Conservation (phyloP, 305 asterid species). For the Fraxinus xanthoxyloides region DNA sequence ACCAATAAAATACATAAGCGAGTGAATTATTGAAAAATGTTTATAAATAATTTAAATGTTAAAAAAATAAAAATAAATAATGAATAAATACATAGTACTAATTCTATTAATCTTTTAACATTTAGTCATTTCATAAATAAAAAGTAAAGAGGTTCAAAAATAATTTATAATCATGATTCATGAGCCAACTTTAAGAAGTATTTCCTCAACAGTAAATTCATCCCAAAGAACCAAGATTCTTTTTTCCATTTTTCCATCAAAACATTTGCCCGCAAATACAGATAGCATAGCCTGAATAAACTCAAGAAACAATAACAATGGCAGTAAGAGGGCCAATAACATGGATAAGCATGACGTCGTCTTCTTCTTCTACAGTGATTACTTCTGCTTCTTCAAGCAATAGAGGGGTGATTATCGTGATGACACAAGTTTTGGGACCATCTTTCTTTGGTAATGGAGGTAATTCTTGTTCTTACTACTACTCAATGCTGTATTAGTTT, state of each 20-base stretch:
- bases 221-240: not conserved
- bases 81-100: too few relatives aligned
- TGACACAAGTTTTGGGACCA: conserved; percentile 35
- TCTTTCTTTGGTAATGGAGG: conserved; percentile 64
- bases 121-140: too few relatives aligned
- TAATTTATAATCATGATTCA: not conserved
- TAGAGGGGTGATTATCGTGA: conserved; percentile 35
- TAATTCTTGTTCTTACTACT: conserved; percentile 20
- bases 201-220: not conserved
- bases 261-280: not conserved
- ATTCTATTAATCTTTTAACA: too few relatives aligned
- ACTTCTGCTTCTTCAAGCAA: conserved; percentile 45
- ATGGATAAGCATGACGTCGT: conserved; percentile 47
- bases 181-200: not conserved
- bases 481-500: not conserved
- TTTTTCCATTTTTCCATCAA: not conserved
- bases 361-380: conserved; percentile 44
- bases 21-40: too few relatives aligned
- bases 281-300: not conserved
- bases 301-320: conserved; percentile 28
- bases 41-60: too few relatives aligned
- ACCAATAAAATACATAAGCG: too few relatives aligned
- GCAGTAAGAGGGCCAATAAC: conserved; percentile 49
- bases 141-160: not conserved
- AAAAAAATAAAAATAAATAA: too few relatives aligned